phyloP scores from a whole-genome alignment of 352 stramenopile species.

The Phytophthora tubulina region DNA sequence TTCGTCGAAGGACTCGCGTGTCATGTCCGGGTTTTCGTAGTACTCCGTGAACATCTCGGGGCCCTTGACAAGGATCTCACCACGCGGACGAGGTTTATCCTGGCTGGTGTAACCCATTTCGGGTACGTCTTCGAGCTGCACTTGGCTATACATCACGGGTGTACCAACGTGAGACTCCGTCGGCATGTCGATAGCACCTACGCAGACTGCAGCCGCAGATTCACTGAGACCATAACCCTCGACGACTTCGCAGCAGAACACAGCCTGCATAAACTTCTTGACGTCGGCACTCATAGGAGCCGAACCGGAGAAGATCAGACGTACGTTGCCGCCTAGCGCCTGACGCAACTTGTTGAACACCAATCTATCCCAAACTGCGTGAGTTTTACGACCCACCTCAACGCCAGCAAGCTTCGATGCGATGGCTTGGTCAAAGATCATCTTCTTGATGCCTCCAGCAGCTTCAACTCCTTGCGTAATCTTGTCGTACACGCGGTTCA shows the following conservation, averaged over 20 bases:
- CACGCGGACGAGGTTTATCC: slow-evolving; percentile 60
- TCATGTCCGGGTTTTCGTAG: slow-evolving; percentile 94
- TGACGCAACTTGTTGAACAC: slow-evolving; percentile 94
- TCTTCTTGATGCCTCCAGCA: slow-evolving; percentile 48
- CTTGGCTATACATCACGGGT: slow-evolving; percentile 81
- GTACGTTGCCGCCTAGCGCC: too few relatives aligned
- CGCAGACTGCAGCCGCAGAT: too few relatives aligned
- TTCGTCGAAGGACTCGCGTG: slow-evolving; percentile 87
- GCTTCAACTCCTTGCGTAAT: slow-evolving; percentile 67
- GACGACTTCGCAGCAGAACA: too few relatives aligned
- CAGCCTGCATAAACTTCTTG: too few relatives aligned
- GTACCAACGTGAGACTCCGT: slow-evolving; percentile 92
- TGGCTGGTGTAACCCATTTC: slow-evolving; percentile 95
- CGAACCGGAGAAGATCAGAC: too few relatives aligned
- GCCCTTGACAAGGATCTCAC: slow-evolving; percentile 67
- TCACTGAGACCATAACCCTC: too few relatives aligned
- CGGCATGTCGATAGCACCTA: slow-evolving; percentile 35
- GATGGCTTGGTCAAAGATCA: slow-evolving; percentile 57
- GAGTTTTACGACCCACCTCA: slow-evolving; percentile 42
- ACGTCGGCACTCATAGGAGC: too few relatives aligned
- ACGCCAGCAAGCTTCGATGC: slow-evolving; percentile 51
- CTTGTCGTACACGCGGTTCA: slow-evolving; percentile 97
- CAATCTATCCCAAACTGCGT: slow-evolving; percentile 91
- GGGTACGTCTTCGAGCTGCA: slow-evolving; percentile 93
- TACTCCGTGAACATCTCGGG: slow-evolving; percentile 91